Base-by-base conservation (phyloP, 306 rosid genomes). In the Acacia acuminata region DNA sequence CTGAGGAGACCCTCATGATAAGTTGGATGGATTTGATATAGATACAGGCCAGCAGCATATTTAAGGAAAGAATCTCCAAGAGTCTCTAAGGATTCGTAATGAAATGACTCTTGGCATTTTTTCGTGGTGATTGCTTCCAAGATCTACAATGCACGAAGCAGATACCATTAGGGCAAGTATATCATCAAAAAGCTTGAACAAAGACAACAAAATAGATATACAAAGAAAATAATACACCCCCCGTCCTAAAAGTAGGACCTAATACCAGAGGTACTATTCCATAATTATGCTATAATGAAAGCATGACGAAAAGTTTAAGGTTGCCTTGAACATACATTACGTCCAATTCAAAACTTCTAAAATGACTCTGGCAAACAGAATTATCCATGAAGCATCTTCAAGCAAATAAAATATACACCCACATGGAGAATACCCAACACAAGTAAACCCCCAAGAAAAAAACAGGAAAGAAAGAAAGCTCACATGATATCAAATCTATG, bases 61-160 rank as follows among this genome's bases (percentile, higher is more conserved):
- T 95, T 95, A 40, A 95, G 87, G 86, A 93, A 95, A 48, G 98
- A 95, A 87, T 95, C 98, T 63, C 98, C 98, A 56, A 93, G 97
- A 74, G 97, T 90, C 85, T 92, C 98, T 14, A 95, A 82, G 75
- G 98, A 93, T 83, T 95, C 98, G 38, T 93, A 88, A 85, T 95
- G 90, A 76, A 89, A 86, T 25, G 80, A n/a, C 79, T 95, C 99
- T n/a, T 87, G 89, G 82, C 98, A 92, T 47, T 79, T 84, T 64
- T 92, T 93, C 13, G 94, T 63, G 8, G 99, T 95, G 55, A 93
- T 87, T 67, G 98, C 97, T 87, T 95, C 99, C 92, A 95, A 88
- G 73, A 95, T 91, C 98, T 95, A 67, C 71, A 83, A 76, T 38
- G 60, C 68, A 77, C 36, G 77, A 64, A 25, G 25, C 67, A 72